These are phyloP conservation scores for Keqinozyma sinolaborantium DNA, from an alignment of 1,139 yeast genomes.

Conservation along the genomic window DNA sequence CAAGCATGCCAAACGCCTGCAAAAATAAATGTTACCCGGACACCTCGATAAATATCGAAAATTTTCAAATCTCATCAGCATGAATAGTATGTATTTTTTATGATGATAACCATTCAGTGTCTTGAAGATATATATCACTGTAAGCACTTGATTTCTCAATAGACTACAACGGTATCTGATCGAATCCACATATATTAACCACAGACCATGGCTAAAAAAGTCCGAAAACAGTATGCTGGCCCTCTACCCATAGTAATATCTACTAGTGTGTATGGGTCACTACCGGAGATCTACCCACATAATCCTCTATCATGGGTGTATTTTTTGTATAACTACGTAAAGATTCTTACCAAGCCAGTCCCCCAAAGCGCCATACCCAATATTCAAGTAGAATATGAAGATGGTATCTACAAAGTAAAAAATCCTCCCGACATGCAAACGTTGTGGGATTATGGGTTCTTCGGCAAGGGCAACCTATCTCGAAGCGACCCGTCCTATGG, in stretches of 20 bases:
- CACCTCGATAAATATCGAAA: not conserved
- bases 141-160: slow-evolving; percentile 80
- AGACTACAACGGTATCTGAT: slow-evolving; percentile 99
- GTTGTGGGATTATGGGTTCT: slow-evolving; percentile 86
- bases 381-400: slow-evolving; percentile 22
- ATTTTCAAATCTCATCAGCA: not conserved
- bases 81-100: slow-evolving; percentile 3
- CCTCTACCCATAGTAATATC: slow-evolving; percentile 51
- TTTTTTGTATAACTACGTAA: slow-evolving; percentile 33
- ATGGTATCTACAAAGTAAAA: slow-evolving; percentile 42
- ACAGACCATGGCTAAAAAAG: slow-evolving; percentile 14
- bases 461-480: slow-evolving; percentile 88
- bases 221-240: slow-evolving; percentile 24
- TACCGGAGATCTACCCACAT: slow-evolving; percentile 50
- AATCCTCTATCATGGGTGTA: slow-evolving; percentile 61
- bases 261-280: slow-evolving; percentile 24
- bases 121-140: slow-evolving; percentile 25
- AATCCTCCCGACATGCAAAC: slow-evolving; percentile 46
- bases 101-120: slow-evolving; percentile 6
- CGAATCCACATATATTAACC: slow-evolving; percentile 12
- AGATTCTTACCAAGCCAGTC: slow-evolving; percentile 18
- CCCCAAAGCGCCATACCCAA: slow-evolving; percentile 21
- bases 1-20: too few relatives aligned
- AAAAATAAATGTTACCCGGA: slow-evolving; percentile 1
- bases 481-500: slow-evolving; percentile 93